These are phyloP conservation scores for Xylariales sp. DNA, from an alignment of 2,329 filamentous ascomycete species.

Conservation along the genomic window DNA sequence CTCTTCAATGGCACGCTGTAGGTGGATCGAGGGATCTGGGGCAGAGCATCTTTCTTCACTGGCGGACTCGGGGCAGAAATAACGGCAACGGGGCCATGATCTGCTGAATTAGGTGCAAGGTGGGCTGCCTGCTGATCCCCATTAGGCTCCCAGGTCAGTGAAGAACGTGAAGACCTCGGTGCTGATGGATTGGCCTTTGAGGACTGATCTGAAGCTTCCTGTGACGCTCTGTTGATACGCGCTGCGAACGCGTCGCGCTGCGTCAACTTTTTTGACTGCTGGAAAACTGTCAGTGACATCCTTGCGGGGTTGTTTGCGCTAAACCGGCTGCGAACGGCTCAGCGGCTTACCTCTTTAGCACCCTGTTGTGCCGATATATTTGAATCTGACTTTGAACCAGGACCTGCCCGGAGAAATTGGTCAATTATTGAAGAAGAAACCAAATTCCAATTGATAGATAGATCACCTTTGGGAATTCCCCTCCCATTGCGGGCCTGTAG, in stretches of 20 bases:
- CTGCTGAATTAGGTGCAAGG: not conserved
- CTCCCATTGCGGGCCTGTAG: no score
- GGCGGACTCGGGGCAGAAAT: constrained; percentile 11
- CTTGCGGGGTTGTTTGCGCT: no score
- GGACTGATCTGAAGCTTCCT: constrained; percentile 3
- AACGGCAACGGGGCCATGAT: not conserved
- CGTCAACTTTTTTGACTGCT: constrained; percentile 13
- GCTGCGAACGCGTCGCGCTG: constrained; percentile 17
- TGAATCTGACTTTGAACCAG: not conserved
- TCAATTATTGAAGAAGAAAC: not conserved
- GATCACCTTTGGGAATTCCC: no score
- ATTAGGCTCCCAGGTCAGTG: constrained; percentile 6
- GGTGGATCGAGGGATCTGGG: constrained; percentile 9
- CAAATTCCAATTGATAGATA: no score
- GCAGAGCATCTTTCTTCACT: constrained; percentile 14
- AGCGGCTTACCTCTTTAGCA: not conserved
- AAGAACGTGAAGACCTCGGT: constrained; percentile 3
- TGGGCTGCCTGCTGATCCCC: not conserved
- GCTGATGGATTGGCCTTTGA: constrained; percentile 7
- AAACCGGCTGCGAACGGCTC: not conserved
- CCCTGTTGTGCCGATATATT: not conserved
- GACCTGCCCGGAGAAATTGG: not conserved
- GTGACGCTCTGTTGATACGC: not conserved
- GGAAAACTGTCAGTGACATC: constrained; percentile 22
- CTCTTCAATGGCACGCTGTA: constrained; percentile 11